Conservation (phyloP, 2,329 filamentous ascomycete genomes). For the Sclerotinia minor region DNA sequence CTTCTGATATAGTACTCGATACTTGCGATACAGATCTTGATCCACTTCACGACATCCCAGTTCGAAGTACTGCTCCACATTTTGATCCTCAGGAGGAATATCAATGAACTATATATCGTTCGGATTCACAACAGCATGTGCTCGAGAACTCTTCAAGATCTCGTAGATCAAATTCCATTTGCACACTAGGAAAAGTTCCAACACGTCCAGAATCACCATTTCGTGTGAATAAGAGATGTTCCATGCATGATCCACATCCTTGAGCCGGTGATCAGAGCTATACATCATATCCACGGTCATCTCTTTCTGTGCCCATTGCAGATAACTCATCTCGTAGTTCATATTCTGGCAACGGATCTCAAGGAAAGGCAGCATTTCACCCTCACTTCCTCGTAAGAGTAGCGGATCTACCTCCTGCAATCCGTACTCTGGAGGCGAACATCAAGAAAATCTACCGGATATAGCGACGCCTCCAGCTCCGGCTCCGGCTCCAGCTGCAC, state of each 20-base stretch:
- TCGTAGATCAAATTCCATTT: not conserved
- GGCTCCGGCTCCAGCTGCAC: not conserved
- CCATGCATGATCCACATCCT: too few species aligned
- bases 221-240: too few species aligned
- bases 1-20: too few species aligned
- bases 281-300: not conserved
- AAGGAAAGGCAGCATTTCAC: rapidly evolving
- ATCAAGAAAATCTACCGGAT: not conserved
- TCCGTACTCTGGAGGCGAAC: not conserved
- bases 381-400: not conserved
- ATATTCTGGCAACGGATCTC: not conserved
- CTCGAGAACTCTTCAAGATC: not conserved
- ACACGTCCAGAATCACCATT: too few species aligned
- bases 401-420: not conserved
- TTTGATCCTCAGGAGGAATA: too few species aligned
- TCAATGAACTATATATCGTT: not conserved
- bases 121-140: not conserved
- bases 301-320: not conserved
- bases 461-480: not conserved
- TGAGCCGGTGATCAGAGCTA: too few species aligned
- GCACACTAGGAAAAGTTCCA: not conserved
- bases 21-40: too few species aligned
- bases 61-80: too few species aligned
- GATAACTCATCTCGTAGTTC: not conserved
- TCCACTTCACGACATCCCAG: too few species aligned